phyloP scores from a whole-genome alignment of 768 basidiomycete species.

The Tephrocybe sp. region DNA sequence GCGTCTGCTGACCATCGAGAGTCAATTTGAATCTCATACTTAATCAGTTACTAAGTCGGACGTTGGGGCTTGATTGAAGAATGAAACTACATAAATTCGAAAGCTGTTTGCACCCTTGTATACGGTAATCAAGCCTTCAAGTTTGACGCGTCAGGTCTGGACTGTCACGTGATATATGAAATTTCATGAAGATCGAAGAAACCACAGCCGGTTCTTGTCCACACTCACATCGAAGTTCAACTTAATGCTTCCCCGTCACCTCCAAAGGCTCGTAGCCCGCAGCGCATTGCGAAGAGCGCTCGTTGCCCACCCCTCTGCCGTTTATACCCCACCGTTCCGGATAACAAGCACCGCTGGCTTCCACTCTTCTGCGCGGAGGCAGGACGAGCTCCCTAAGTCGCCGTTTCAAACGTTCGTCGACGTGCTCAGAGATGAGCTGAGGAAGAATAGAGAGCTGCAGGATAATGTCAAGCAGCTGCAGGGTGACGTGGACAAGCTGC shows the following conservation, averaged over 20 bases:
- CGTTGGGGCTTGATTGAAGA: too few relatives aligned
- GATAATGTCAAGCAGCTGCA: constrained; percentile 97
- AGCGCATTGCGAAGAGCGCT: constrained; percentile 27
- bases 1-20: too few relatives aligned
- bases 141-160: not conserved
- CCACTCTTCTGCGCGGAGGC: constrained; percentile 64
- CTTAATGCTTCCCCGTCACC: constrained; percentile 44
- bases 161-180: constrained; percentile 17
- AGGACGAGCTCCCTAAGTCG: constrained; percentile 76
- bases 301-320: constrained; percentile 18
- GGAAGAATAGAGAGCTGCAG: constrained; percentile 93
- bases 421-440: constrained; percentile 87
- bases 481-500: constrained; percentile 95
- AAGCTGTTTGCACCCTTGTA: too few relatives aligned
- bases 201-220: not conserved
- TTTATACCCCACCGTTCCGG: constrained; percentile 39
- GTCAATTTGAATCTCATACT: too few relatives aligned
- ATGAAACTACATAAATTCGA: too few relatives aligned
- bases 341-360: constrained; percentile 42
- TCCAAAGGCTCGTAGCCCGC: constrained; percentile 38
- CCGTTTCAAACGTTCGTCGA: constrained; percentile 97
- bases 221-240: not conserved
- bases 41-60: too few relatives aligned
- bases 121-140: too few relatives aligned
- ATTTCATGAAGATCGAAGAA: constrained; percentile 12